These are phyloP conservation scores for Fragilaria crotonensis DNA, from an alignment of 108 stramenopile genomes.

Conservation along the genomic window DNA sequence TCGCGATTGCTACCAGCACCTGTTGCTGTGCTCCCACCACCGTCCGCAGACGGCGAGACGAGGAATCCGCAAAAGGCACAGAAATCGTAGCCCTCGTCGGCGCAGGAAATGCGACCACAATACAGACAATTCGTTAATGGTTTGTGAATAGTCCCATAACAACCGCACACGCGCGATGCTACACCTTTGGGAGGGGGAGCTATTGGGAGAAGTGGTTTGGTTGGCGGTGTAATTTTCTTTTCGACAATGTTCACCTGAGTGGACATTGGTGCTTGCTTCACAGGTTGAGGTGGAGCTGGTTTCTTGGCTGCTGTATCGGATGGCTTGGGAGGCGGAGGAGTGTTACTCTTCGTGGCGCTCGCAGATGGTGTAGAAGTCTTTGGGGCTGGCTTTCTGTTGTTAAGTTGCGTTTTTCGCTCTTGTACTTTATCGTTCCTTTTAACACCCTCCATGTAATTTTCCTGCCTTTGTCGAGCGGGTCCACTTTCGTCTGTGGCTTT, in stretches of 20 bases:
- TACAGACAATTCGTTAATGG: conserved; percentile 50
- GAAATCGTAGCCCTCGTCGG: conserved; percentile 42
- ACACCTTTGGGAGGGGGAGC: conserved; percentile 18
- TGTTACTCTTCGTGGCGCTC: not conserved
- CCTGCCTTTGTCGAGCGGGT: no score
- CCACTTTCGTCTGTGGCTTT: no score
- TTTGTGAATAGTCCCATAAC: conserved; percentile 45
- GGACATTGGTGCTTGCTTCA: not conserved
- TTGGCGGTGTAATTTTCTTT: not conserved
- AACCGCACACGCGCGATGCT: conserved; percentile 41
- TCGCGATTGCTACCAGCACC: not conserved
- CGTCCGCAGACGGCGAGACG: no score
- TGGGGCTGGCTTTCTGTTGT: no score
- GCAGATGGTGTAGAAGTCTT: no score
- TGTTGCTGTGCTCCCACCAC: no score
- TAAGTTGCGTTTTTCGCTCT: no score
- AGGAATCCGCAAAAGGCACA: conserved; percentile 46
- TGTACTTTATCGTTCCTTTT: no score
- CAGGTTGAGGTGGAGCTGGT: not conserved
- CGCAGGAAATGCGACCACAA: conserved; percentile 52
- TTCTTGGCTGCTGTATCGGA: not conserved
- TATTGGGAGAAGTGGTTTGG: conserved; percentile 2
- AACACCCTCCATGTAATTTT: no score
- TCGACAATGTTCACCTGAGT: not conserved
- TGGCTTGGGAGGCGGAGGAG: not conserved